phyloP scores from a whole-genome alignment of 1,284 basidiomycete genomes.

The Cutaneotrichosporon spelunceum region DNA sequence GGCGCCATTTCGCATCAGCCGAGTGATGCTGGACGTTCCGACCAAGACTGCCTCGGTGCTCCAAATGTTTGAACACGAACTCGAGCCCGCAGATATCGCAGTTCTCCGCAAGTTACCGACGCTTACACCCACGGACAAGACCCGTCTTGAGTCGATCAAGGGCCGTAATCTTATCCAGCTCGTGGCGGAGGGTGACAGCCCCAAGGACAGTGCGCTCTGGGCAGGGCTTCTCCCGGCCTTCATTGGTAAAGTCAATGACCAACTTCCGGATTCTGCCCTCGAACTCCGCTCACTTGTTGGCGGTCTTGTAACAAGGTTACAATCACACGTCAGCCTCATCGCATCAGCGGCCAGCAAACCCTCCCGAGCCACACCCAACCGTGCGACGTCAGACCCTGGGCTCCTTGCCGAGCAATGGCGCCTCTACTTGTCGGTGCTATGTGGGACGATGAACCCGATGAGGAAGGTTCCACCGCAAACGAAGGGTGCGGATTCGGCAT shows the following conservation, averaged over 20 bases:
- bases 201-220: constrained; percentile 53
- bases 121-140: constrained; percentile 34
- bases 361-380: constrained; percentile 5
- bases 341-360: constrained; percentile 31
- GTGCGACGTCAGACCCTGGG: constrained; percentile 58
- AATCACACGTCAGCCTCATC: constrained; percentile 46
- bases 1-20: constrained; percentile 44
- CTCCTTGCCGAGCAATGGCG: constrained; percentile 79
- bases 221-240: constrained; percentile 50
- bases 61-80: constrained; percentile 36
- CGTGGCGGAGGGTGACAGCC: constrained; percentile 52
- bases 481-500: constrained; percentile 53
- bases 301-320: constrained; percentile 49
- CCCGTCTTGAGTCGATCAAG: constrained; percentile 36
- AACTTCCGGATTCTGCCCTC: constrained; percentile 45
- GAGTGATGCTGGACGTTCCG: constrained; percentile 27
- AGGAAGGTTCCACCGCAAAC: constrained; percentile 57
- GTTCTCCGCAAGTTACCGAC: constrained; percentile 37
- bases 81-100: constrained; percentile 41
- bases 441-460: constrained; percentile 62
- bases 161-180: constrained; percentile 34
- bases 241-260: constrained; percentile 43
- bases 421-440: constrained; percentile 76
- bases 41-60: constrained; percentile 27
- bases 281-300: constrained; percentile 50